Evolutionary conservation across 2,329 filamentous ascomycete species (phyloP).

Genomic region (Torrubiella hemipterigena): DNA sequence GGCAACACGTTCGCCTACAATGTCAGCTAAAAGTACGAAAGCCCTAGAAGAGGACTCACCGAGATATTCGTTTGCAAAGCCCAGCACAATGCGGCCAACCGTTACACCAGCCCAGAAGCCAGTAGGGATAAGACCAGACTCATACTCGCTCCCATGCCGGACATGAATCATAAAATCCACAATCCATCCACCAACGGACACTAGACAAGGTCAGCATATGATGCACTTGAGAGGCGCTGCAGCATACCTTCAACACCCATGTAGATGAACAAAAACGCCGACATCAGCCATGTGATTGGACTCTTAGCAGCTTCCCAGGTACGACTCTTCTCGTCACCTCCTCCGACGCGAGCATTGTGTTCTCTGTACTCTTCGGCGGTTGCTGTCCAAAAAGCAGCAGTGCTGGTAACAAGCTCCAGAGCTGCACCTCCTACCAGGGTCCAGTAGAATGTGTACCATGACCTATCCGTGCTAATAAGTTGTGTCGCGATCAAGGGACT

Average conservation of each 20-base stretch:
- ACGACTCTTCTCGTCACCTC: slow-evolving; percentile 14
- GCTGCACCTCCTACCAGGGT: slow-evolving; percentile 29
- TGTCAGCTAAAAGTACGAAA: slow-evolving; percentile 13
- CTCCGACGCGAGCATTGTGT: slow-evolving; percentile 15
- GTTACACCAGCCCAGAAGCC: slow-evolving; percentile 71
- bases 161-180: slow-evolving; percentile 68
- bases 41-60: slow-evolving; percentile 5
- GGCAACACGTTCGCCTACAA: slow-evolving; percentile 48
- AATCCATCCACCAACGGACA: slow-evolving; percentile 66
- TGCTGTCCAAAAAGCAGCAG: slow-evolving; percentile 45
- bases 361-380: slow-evolving; percentile 41
- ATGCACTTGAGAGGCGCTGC: too few relatives aligned
- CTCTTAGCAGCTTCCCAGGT: slow-evolving; percentile 26
- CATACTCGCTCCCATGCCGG: slow-evolving; percentile 50
- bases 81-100: slow-evolving; percentile 51
- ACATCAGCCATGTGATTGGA: slow-evolving; percentile 51
- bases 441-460: slow-evolving; percentile 58
- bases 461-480: slow-evolving; percentile 46
- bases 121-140: slow-evolving; percentile 57
- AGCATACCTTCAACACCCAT: slow-evolving; percentile 54
- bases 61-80: slow-evolving; percentile 50
- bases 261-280: slow-evolving; percentile 60
- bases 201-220: too few relatives aligned
- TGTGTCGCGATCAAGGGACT: slow-evolving; percentile 53
- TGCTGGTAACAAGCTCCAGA: slow-evolving; percentile 39